Evolutionary conservation across 2,329 filamentous ascomycete species (phyloP).

Genomic region (Aureobasidium pullulans): DNA sequence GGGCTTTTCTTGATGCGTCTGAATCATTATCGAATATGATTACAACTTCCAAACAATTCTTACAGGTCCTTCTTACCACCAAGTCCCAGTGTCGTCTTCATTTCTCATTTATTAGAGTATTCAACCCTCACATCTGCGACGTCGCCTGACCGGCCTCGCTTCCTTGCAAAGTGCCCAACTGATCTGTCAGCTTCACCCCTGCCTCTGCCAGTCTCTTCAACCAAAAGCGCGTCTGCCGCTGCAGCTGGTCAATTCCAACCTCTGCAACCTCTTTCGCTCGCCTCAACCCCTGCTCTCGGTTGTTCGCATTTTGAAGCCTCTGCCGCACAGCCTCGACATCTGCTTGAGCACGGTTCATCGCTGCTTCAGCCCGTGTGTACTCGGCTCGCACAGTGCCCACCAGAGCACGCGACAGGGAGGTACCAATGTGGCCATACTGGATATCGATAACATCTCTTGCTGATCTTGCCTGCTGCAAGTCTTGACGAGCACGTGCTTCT

Average conservation of each 20-base stretch:
- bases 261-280: background rate
- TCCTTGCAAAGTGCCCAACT: background rate
- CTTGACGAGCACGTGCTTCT: background rate
- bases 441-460: background rate
- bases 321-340: background rate
- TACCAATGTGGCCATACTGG: background rate
- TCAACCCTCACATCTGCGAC: background rate
- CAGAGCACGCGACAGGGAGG: background rate
- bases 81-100: background rate
- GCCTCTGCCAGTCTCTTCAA: slow-evolving; percentile 6
- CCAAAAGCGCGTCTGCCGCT: slow-evolving; percentile 4
- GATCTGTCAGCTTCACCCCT: slow-evolving; percentile 6
- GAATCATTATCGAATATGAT: background rate
- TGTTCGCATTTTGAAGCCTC: background rate
- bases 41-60: background rate
- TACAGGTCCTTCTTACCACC: background rate
- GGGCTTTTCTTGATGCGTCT: background rate
- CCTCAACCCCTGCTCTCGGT: background rate
- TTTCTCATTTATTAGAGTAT: background rate
- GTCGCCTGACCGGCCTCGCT: background rate
- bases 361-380: background rate
- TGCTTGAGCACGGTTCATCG: background rate
- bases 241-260: background rate
- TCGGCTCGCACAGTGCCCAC: background rate
- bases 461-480: slow-evolving; percentile 1